Evolutionary conservation across 202 grass and related monocot species (phyloP).

Genomic region (Alloteropsis angusta): DNA sequence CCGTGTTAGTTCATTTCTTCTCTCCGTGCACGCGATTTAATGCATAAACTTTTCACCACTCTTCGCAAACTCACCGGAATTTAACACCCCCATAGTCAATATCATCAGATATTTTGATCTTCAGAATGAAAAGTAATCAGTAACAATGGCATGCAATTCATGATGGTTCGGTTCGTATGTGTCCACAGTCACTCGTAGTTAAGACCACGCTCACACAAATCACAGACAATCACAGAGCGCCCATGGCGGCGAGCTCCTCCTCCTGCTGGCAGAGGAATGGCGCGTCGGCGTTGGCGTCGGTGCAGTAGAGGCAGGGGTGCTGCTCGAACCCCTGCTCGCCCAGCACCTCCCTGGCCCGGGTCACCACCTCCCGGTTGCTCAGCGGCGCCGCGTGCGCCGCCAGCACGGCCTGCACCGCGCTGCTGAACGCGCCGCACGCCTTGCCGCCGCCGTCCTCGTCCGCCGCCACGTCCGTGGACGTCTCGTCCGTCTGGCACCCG

Average conservation of each 20-base stretch:
- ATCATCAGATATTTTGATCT: background rate
- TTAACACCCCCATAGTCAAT: background rate
- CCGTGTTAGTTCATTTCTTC: too few species aligned
- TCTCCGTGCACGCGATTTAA: too few species aligned
- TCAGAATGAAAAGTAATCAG: background rate
- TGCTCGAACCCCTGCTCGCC: constrained; percentile 28
- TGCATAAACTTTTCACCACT: too few species aligned
- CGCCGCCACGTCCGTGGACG: constrained; percentile 44
- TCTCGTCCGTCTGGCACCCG: constrained; percentile 74
- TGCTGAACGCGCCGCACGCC: constrained; percentile 61
- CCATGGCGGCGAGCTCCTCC: background rate
- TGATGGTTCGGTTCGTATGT: background rate
- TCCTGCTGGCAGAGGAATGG: constrained; percentile 39
- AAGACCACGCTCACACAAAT: background rate
- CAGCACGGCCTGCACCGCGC: constrained; percentile 43
- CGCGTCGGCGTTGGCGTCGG: constrained; percentile 41
- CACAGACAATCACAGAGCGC: background rate
- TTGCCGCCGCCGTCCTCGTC: constrained; percentile 25
- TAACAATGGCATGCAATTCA: too few species aligned
- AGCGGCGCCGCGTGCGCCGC: constrained; percentile 28
- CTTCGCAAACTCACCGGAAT: too few species aligned
- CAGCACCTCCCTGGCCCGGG: constrained; percentile 28
- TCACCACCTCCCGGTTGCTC: constrained; percentile 55
- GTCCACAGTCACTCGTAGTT: background rate
- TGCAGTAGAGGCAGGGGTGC: constrained; percentile 71